These are phyloP conservation scores for Pezicula radicicola DNA, from an alignment of 2,329 filamentous ascomycete genomes.

Conservation along the genomic window DNA sequence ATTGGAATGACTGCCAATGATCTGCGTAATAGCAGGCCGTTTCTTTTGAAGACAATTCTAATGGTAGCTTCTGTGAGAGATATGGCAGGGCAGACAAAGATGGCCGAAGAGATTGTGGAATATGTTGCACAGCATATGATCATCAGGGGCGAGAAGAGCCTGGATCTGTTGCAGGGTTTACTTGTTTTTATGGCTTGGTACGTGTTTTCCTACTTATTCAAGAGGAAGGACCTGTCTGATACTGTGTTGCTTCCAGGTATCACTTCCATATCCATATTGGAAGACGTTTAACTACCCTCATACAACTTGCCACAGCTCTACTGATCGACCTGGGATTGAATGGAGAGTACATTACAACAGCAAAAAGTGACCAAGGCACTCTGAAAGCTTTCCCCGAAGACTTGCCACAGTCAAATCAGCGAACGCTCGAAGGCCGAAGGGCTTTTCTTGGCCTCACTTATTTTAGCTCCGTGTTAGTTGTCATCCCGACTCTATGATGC, in stretches of 20 bases:
- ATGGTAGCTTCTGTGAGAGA: slow-evolving; percentile 2
- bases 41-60: slow-evolving; percentile 2
- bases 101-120: slow-evolving; percentile 5
- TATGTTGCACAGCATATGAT: slow-evolving; percentile 41
- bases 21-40: slow-evolving; percentile 1
- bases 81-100: slow-evolving; percentile 11
- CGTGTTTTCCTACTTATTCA: slow-evolving; percentile 2
- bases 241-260: background rate
- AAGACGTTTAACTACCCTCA: slow-evolving; percentile 1
- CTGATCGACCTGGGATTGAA: slow-evolving; percentile 5
- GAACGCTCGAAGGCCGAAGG: slow-evolving; percentile 3
- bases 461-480: slow-evolving; percentile 1
- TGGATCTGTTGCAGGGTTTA: slow-evolving; percentile 45
- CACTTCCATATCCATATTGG: slow-evolving; percentile 6
- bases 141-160: slow-evolving; percentile 34
- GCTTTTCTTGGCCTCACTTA: slow-evolving; percentile 3
- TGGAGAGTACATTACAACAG: background rate
- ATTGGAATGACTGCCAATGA: background rate
- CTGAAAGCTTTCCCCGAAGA: background rate
- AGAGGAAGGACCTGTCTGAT: background rate
- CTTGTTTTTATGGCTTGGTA: slow-evolving; percentile 45
- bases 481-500: background rate
- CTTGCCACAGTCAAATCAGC: background rate
- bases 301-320: slow-evolving; percentile 2
- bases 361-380: background rate